Evolutionary conservation across 768 basidiomycete genomes (phyloP).

Genomic region (Rhizopogon vinicolor): DNA sequence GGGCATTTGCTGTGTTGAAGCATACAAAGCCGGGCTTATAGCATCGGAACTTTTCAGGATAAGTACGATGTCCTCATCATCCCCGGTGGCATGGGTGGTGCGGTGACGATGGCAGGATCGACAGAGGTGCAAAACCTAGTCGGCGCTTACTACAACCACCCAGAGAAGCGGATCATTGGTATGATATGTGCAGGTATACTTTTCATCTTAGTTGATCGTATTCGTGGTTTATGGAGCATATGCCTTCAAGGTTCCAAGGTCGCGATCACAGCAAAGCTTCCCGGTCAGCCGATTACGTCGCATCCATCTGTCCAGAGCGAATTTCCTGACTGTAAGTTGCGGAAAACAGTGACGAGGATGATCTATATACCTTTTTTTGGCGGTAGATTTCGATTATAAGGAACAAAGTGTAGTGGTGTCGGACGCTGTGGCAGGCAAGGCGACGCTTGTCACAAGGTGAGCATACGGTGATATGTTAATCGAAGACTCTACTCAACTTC

Average conservation of each 20-base stretch:
- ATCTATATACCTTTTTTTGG: neutral
- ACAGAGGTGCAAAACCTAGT: slow-evolving; percentile 59
- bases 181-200: slow-evolving; percentile 79
- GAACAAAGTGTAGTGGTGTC: slow-evolving; percentile 75
- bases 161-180: slow-evolving; percentile 45
- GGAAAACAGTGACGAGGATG: neutral
- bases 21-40: neutral
- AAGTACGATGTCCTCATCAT: slow-evolving; percentile 66
- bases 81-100: slow-evolving; percentile 77
- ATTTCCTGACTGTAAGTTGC: slow-evolving; percentile 47
- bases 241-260: slow-evolving; percentile 54
- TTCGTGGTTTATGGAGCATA: neutral
- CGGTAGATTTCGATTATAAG: slow-evolving; percentile 64
- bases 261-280: slow-evolving; percentile 57
- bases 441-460: slow-evolving; percentile 74
- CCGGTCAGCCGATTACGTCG: slow-evolving; percentile 66
- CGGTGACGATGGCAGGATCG: slow-evolving; percentile 63
- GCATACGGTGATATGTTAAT: slow-evolving; percentile 4
- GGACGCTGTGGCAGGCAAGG: slow-evolving; percentile 22
- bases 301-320: slow-evolving; percentile 66
- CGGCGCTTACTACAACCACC: slow-evolving; percentile 37
- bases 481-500: neutral
- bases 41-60: slow-evolving; percentile 34
- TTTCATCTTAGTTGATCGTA: neutral
- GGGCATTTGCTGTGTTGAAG: slow-evolving; percentile 11